Percentiles rank a stretch among this genome's conserved stretches.
Evolutionary conservation across 1,284 basidiomycete species (phyloP).

Genomic region (Grifola frondosa): DNA sequence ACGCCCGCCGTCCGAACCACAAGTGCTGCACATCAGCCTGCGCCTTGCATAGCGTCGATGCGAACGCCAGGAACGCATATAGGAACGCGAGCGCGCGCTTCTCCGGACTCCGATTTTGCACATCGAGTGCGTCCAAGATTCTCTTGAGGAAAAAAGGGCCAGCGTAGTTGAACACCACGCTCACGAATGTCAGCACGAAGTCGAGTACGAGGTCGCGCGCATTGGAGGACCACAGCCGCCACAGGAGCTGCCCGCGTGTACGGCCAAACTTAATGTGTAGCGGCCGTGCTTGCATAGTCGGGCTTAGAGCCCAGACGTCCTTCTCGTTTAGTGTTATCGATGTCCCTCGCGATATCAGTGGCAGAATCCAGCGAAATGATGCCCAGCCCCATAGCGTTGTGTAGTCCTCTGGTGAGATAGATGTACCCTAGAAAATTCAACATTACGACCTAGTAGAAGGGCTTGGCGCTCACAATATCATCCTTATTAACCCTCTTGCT

Average conservation of each 20-base stretch:
- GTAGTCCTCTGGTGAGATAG: slow-evolving; percentile 73
- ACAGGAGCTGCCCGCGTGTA: slow-evolving; percentile 53
- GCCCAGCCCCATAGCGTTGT: slow-evolving; percentile 76
- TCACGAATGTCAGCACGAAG: slow-evolving; percentile 58
- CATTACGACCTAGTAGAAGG: not conserved
- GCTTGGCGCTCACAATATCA: slow-evolving; percentile 46
- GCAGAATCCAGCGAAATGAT: slow-evolving; percentile 79
- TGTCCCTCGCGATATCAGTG: slow-evolving; percentile 64
- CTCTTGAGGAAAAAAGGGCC: slow-evolving; percentile 68
- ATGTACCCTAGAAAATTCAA: slow-evolving; percentile 40
- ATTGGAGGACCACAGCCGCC: slow-evolving; percentile 66
- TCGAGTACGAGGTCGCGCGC: slow-evolving; percentile 74
- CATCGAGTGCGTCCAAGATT: slow-evolving; percentile 46
- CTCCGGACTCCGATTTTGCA: slow-evolving; percentile 36
- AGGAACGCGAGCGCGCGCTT: slow-evolving; percentile 64
- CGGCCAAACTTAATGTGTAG: slow-evolving; percentile 61
- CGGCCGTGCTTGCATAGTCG: slow-evolving; percentile 65
- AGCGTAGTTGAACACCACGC: slow-evolving; percentile 69
- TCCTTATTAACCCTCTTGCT: slow-evolving; percentile 45
- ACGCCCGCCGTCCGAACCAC: slow-evolving; percentile 74
- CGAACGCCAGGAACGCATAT: slow-evolving; percentile 67
- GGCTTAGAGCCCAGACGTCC: slow-evolving; percentile 73
- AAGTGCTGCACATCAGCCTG: slow-evolving; percentile 77
- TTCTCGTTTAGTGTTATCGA: slow-evolving; percentile 61
- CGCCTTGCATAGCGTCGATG: slow-evolving; percentile 58